Evolutionary conservation across 129 eudicot species (phyloP).

Genomic region (Flaveria sonorensis): DNA sequence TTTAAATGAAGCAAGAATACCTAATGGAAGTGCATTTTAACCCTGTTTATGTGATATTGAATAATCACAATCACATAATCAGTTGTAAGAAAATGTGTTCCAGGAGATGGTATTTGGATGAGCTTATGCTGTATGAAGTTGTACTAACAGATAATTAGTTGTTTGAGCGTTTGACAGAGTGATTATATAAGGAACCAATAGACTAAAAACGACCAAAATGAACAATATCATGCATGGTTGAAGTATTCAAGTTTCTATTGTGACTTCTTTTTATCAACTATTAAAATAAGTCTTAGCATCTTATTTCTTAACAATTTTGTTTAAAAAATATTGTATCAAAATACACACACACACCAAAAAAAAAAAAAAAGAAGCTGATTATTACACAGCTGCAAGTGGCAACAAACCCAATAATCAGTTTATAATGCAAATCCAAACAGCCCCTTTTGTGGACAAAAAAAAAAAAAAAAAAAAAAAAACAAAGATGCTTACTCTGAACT

Average conservation of each 20-base stretch:
- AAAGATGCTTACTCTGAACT: constrained; percentile 83
- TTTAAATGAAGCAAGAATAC: constrained; percentile 5
- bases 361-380: not conserved
- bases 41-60: not conserved
- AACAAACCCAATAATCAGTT: not conserved
- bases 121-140: not conserved
- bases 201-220: not conserved
- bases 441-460: not conserved
- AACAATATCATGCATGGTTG: not conserved
- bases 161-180: not conserved
- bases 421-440: not conserved
- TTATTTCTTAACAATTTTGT: too few relatives aligned
- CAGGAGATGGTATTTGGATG: not conserved
- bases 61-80: not conserved
- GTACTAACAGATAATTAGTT: not conserved
- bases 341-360: not conserved
- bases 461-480: not conserved
- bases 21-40: not conserved
- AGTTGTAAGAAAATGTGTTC: not conserved
- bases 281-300: not conserved
- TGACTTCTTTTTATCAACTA: not conserved
- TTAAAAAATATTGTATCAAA: not conserved
- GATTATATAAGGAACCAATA: not conserved
- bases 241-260: not conserved
- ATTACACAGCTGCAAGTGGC: not conserved